Conservation (phyloP, 495 filamentous ascomycete genomes). For the Pyrenopolyporus hunteri region DNA sequence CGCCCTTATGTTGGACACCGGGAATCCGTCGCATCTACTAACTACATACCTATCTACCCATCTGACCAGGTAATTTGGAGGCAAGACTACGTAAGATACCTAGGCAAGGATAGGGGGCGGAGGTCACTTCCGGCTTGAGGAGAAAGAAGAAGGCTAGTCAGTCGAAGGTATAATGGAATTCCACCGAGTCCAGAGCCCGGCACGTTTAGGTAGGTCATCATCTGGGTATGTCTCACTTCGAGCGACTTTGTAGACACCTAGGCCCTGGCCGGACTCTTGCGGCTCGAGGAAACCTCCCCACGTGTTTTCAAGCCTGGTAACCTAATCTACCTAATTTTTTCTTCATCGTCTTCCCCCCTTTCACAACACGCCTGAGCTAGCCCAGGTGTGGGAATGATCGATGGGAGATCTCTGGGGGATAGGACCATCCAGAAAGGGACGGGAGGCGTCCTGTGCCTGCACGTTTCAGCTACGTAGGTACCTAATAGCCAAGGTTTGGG, state of each 20-base stretch:
- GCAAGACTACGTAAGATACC: no score
- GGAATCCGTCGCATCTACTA: no score
- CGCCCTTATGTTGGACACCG: not conserved
- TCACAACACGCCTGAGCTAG: no score
- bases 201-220: no score
- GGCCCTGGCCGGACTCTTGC: slow-evolving; percentile 11
- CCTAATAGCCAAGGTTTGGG: slow-evolving; percentile 2
- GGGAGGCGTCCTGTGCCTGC: slow-evolving; percentile 24
- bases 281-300: slow-evolving; percentile 17
- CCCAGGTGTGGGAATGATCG: slow-evolving; percentile 22
- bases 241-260: no score
- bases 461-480: slow-evolving; percentile 23
- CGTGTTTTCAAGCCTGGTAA: slow-evolving; percentile 11
- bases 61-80: no score
- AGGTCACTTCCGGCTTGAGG: not conserved
- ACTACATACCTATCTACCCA: no score
- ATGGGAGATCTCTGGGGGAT: slow-evolving; percentile 13
- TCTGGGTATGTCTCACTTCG: no score
- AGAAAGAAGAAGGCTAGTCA: no score
- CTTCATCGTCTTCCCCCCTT: not conserved
- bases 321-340: not conserved
- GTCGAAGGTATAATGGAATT: no score
- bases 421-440: not conserved
- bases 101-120: not conserved
- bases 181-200: no score